phyloP scores from a whole-genome alignment of 1,284 basidiomycete genomes.

The Ganoderma sinense region DNA sequence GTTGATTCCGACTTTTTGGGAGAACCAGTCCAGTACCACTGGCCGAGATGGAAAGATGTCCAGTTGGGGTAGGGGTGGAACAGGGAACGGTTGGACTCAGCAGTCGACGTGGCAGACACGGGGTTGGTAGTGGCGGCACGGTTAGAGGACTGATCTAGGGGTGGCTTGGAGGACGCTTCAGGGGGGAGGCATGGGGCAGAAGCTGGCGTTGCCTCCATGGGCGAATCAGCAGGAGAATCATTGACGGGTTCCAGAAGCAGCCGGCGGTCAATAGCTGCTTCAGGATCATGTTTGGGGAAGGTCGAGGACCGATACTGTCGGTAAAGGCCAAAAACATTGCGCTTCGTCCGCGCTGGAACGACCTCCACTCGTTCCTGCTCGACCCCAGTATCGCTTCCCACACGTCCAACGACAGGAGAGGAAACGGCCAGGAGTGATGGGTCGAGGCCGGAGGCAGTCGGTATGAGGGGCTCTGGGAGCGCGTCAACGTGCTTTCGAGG shows the following conservation, averaged over 20 bases:
- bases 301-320: not conserved
- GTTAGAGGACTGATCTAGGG: not conserved
- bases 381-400: not conserved
- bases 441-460: not conserved
- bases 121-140: not conserved
- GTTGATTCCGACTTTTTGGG: conserved; percentile 13
- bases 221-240: not conserved
- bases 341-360: not conserved
- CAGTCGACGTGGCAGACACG: not conserved
- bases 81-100: not conserved
- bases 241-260: not conserved
- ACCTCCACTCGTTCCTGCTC: not conserved
- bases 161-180: not conserved
- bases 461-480: not conserved
- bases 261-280: not conserved
- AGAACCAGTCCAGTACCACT: conserved; percentile 16
- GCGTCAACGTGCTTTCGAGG: not conserved
- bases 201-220: not conserved
- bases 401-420: not conserved
- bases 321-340: not conserved
- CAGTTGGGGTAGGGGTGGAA: conserved; percentile 17
- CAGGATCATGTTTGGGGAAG: not conserved
- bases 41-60: conserved; percentile 12
- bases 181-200: not conserved
- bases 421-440: not conserved